Evolutionary conservation across 1,139 yeast species (phyloP).

Genomic region (Hansenula anomala): DNA sequence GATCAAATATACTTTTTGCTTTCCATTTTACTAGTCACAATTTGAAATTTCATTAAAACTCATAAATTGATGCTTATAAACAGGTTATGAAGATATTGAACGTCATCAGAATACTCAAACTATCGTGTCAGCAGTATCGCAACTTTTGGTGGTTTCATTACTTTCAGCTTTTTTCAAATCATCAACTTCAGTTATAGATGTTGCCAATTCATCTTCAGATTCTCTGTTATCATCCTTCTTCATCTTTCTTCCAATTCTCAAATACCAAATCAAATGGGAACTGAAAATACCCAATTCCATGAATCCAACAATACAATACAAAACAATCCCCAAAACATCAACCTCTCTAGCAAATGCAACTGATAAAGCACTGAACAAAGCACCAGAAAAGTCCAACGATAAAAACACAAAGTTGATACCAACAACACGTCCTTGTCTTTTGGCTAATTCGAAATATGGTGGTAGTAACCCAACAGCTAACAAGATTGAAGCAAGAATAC

Average conservation of each 20-base stretch:
- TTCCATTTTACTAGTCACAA: too few species aligned
- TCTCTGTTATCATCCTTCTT: not conserved
- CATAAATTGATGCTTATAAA: too few species aligned
- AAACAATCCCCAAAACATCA: constrained; percentile 64
- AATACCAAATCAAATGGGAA: constrained; percentile 60
- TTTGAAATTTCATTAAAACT: too few species aligned
- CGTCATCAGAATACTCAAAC: too few species aligned
- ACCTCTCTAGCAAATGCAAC: constrained; percentile 41
- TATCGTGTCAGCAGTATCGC: not conserved
- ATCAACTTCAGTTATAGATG: not conserved
- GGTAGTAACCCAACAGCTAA: constrained; percentile 72
- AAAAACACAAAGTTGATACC: constrained; percentile 77
- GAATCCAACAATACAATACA: constrained; percentile 61
- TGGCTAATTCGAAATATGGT: constrained; percentile 76
- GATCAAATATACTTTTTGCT: too few species aligned
- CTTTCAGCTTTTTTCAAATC: not conserved
- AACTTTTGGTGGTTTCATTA: not conserved
- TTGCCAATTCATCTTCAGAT: not conserved
- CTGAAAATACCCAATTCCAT: constrained; percentile 66
- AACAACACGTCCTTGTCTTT: constrained; percentile 70
- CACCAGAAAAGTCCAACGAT: constrained; percentile 65
- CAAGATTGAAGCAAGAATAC: constrained; percentile 65
- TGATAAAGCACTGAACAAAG: constrained; percentile 62
- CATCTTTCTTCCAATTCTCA: constrained; percentile 32
- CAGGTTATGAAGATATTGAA: too few species aligned